Percentiles rank a stretch among this genome's conserved stretches.
Conservation (phyloP, 306 rosid species). For the Inga oerstediana region DNA sequence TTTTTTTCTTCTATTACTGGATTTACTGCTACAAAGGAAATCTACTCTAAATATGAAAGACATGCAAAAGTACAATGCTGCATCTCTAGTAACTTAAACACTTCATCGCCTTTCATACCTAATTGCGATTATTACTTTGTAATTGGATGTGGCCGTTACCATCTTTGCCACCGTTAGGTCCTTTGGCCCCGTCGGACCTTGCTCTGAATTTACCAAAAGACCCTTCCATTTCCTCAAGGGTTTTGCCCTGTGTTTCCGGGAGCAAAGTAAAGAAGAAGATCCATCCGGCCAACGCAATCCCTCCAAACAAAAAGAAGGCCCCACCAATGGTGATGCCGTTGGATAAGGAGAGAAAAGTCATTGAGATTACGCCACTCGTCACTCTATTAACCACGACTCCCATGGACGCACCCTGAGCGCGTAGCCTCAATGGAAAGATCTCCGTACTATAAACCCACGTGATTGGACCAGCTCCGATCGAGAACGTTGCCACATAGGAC, state of each 20-base stretch:
- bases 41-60: neutral
- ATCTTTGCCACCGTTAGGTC: neutral
- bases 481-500: slow-evolving; percentile 61
- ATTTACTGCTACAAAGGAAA: neutral
- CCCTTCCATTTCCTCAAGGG: slow-evolving; percentile 79
- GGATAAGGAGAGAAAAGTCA: slow-evolving; percentile 69
- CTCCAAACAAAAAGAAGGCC: slow-evolving; percentile 65
- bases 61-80: neutral
- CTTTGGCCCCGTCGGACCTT: slow-evolving; percentile 4
- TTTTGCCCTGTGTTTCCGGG: slow-evolving; percentile 76
- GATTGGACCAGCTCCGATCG: slow-evolving; percentile 90
- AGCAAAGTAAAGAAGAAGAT: slow-evolving; percentile 59
- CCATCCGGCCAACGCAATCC: slow-evolving; percentile 48
- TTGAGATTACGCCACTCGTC: slow-evolving; percentile 64
- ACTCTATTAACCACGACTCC: slow-evolving; percentile 65
- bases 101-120: neutral
- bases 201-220: slow-evolving; percentile 63
- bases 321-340: slow-evolving; percentile 68
- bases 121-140: slow-evolving; percentile 29
- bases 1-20: neutral
- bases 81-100: neutral
- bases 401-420: slow-evolving; percentile 76
- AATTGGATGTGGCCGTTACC: slow-evolving; percentile 40
- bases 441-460: slow-evolving; percentile 79
- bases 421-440: slow-evolving; percentile 70